phyloP scores from a whole-genome alignment of 192 early-diverging fungal genomes.

The Coemansia sp. region DNA sequence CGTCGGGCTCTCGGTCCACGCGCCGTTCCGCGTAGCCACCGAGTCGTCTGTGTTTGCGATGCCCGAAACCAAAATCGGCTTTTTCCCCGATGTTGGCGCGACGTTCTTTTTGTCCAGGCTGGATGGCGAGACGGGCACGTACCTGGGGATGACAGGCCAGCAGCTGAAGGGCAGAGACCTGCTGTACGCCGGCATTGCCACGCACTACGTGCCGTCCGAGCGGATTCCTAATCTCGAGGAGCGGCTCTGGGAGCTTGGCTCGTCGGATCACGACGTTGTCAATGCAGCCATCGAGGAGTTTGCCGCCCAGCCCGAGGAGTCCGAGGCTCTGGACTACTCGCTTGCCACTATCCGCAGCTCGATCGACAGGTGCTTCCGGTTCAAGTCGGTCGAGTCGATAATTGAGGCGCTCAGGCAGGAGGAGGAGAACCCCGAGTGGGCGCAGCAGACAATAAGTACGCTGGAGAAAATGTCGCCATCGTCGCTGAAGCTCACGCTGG shows the following conservation, averaged over 20 bases:
- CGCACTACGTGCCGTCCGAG: constrained; percentile 91
- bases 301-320: constrained; percentile 59
- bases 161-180: constrained; percentile 80
- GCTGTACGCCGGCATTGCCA: constrained; percentile 91
- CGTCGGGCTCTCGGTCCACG: constrained; percentile 92
- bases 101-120: constrained; percentile 92
- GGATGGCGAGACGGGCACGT: constrained; percentile 93
- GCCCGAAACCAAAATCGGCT: constrained; percentile 96
- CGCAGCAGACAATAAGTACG: constrained; percentile 61
- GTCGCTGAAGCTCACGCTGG: constrained; percentile 84
- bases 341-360: constrained; percentile 55
- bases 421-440: constrained; percentile 60
- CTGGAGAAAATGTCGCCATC: constrained; percentile 78
- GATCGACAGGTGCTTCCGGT: constrained; percentile 87
- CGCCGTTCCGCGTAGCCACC: constrained; percentile 93
- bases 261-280: constrained; percentile 72
- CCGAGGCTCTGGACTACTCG: constrained; percentile 27
- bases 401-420: constrained; percentile 78
- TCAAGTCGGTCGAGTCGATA: constrained; percentile 82
- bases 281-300: constrained; percentile 92
- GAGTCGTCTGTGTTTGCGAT: constrained; percentile 96
- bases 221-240: constrained; percentile 77
- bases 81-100: constrained; percentile 96
- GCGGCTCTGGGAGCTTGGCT: constrained; percentile 77
- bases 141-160: constrained; percentile 85